Evolutionary conservation across 805 yeast genomes (phyloP), one percentile per base, ranked within the genome.

Genomic region (Starmerella ratchasimensis): DNA sequence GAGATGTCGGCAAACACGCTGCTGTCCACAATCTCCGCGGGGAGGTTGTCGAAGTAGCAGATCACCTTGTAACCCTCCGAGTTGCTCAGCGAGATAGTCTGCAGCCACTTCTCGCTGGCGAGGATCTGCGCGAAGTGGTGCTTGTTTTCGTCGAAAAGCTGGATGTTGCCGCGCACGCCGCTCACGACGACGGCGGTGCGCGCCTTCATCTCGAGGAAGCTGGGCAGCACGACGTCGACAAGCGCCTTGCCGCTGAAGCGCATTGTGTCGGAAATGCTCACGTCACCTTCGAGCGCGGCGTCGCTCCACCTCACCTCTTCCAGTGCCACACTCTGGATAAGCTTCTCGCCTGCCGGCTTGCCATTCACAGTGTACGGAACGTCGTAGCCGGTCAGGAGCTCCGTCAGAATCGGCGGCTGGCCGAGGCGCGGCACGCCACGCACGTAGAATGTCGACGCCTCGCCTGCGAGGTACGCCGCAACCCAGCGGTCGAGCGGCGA

Each of bases 101-200:
- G 53, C 18, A 59, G 58, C 77, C 77, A 72, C 5, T 61, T 62
- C 8, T 51, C 50, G 47, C 68, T 48, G 4, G 61, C 59, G 10
- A 40, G 9, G 11, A 71, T 50, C n/a, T 61, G 57, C 5, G 69
- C 66, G 51, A 72, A 71, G 38, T 58, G 59, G 13, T 40, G 44
- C 3, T 51, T 24, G 21, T 13, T 62, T 5, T 61, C 47, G 42
- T 67, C 66, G 34, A 48, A 59, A 26, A 72, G 50, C 28, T 56
- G 55, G 10, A 69, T 60, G 4, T 49, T 36, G 5, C 76, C 76
- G 38, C 61, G 60, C 1, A 69, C 55, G 13, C 56, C 50, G 3
- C 54, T 45, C 1, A 68, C 65, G 2, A 48, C 40, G 1, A 67
- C 29, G 4, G 40, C 42, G n/a, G 54, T 41, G 13, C 39, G 36